Conservation (phyloP, 768 basidiomycete genomes). For the Cubamyces lactineus region DNA sequence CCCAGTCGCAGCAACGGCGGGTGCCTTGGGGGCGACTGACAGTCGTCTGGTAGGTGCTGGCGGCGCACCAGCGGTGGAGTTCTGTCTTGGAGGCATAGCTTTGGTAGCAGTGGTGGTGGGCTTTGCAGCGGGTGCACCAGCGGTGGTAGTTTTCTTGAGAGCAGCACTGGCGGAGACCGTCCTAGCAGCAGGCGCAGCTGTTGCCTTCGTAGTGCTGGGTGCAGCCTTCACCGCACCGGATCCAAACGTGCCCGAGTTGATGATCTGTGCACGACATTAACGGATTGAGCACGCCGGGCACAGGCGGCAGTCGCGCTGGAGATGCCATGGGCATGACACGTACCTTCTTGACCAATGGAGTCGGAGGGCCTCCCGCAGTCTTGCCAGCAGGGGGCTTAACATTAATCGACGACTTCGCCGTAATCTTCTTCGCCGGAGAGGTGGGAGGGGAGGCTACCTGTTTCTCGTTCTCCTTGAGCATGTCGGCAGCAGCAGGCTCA, state of each 20-base stretch:
- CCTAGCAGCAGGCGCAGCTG: slow-evolving; percentile 37
- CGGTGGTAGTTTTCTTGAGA: slow-evolving; percentile 46
- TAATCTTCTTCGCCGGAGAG: slow-evolving; percentile 31
- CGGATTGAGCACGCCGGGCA: slow-evolving; percentile 10
- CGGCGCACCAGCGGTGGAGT: slow-evolving; percentile 28
- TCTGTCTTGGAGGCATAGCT: slow-evolving; percentile 30
- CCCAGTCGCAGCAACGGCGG: slow-evolving; percentile 12
- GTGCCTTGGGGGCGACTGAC: slow-evolving; percentile 19
- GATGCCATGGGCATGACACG: slow-evolving; percentile 28
- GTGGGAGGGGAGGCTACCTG: slow-evolving; percentile 25
- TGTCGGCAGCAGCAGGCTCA: slow-evolving; percentile 22
- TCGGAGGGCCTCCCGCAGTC: slow-evolving; percentile 49
- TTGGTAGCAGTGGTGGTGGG: slow-evolving; percentile 33
- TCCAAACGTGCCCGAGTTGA: slow-evolving; percentile 69
- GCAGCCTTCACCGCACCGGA: slow-evolving; percentile 53
- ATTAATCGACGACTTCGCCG: slow-evolving; percentile 37
- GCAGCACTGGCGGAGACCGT: slow-evolving; percentile 38
- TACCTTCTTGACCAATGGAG: slow-evolving; percentile 73
- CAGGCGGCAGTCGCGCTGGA: neutral
- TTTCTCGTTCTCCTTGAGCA: slow-evolving; percentile 24
- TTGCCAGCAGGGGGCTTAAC: slow-evolving; percentile 50
- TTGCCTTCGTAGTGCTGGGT: slow-evolving; percentile 47
- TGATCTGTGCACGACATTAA: slow-evolving; percentile 46
- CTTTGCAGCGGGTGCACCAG: slow-evolving; percentile 43
- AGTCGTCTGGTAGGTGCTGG: slow-evolving; percentile 23